These are phyloP conservation scores for Piloderma croceum DNA, from an alignment of 768 basidiomycete species.

Conservation along the genomic window DNA sequence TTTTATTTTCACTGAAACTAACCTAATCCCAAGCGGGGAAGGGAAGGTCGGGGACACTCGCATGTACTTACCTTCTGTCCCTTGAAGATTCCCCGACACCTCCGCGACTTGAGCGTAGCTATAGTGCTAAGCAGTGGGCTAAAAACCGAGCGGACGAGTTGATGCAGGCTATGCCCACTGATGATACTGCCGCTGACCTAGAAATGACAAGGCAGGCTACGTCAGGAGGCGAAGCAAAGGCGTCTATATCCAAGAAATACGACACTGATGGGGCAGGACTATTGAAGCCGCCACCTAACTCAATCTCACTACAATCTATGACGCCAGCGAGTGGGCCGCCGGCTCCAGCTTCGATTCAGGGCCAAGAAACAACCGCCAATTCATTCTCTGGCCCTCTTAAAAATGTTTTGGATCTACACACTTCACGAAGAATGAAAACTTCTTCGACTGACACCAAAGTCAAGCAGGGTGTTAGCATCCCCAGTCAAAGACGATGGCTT, in stretches of 20 bases:
- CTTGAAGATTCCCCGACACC: conserved; percentile 42
- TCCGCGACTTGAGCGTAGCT: conserved; percentile 42
- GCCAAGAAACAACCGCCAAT: conserved; percentile 18
- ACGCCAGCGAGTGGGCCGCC: too few species aligned
- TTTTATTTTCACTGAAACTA: conserved; percentile 5
- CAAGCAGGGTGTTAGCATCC: conserved; percentile 64
- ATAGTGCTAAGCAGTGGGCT: conserved; percentile 44
- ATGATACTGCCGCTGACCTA: conserved; percentile 24
- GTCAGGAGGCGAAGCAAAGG: too few species aligned
- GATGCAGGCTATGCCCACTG: conserved; percentile 43
- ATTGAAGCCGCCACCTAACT: too few species aligned
- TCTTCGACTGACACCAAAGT: conserved; percentile 17
- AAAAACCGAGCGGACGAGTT: conserved; percentile 42
- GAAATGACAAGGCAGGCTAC: conserved; percentile 6
- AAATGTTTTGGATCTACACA: conserved; percentile 62
- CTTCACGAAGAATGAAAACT: conserved; percentile 60
- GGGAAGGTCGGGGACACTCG: conserved; percentile 81
- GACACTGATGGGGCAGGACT: too few species aligned
- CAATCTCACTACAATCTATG: too few species aligned
- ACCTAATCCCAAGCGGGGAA: conserved; percentile 52
- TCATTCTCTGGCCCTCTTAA: conserved; percentile 40
- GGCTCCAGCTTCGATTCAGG: conserved; percentile 1
- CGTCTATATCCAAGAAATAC: too few species aligned
- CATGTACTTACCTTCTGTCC: conserved; percentile 76
- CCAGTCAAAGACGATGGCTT: conserved; percentile 74